Conservation (phyloP, 2,329 filamentous ascomycete species). For the Aciculosporium take region DNA sequence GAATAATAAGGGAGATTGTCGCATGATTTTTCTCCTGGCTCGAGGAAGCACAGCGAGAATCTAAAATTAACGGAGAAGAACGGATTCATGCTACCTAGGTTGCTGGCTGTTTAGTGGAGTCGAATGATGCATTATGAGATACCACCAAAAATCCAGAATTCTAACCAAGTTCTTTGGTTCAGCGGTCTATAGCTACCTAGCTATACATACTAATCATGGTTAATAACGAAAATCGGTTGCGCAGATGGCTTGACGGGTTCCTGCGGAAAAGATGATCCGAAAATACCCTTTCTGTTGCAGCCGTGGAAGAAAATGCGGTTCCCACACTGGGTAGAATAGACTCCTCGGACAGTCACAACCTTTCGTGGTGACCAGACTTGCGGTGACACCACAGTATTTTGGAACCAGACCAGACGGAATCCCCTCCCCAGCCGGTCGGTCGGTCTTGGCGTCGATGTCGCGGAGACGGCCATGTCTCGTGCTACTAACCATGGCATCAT, state of each 20-base stretch:
- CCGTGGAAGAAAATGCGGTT: background rate
- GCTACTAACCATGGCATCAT: background rate
- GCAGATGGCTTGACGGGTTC: background rate
- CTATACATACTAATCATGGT: no score
- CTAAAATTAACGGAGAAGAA: background rate
- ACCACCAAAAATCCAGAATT: slow-evolving; percentile 5
- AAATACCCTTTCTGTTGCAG: no score
- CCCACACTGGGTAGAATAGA: background rate
- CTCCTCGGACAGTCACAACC: background rate
- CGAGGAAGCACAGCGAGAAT: background rate
- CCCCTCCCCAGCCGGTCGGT: no score
- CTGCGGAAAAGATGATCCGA: no score
- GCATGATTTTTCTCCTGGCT: background rate
- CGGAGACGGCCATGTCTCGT: background rate
- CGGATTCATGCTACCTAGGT: background rate
- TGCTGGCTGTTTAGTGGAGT: slow-evolving; percentile 1
- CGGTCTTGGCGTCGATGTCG: no score
- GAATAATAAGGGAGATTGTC: background rate
- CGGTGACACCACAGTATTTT: background rate
- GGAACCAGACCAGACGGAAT: background rate
- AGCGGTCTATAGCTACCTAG: background rate
- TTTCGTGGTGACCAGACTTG: background rate
- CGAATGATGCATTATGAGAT: slow-evolving; percentile 6
- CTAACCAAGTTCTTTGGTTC: background rate
- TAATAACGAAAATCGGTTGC: background rate